phyloP scores from a whole-genome alignment of 371 early-diverging fungal genomes.

The Scutellospora calospora region DNA sequence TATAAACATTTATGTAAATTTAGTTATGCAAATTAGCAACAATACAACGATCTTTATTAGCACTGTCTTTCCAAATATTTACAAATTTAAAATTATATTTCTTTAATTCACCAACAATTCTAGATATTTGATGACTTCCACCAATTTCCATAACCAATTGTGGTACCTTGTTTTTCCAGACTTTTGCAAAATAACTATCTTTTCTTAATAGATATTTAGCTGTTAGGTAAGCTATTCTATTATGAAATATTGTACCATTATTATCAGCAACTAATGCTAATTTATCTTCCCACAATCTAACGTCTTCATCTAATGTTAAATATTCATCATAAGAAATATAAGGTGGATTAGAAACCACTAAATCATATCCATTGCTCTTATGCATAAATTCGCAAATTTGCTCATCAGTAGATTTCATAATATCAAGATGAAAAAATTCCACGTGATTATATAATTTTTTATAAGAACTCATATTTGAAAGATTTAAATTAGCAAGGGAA shows the following conservation, averaged over 20 bases:
- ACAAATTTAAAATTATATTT: conserved; percentile 60
- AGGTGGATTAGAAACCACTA: conserved; percentile 92
- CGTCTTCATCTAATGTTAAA: conserved; percentile 67
- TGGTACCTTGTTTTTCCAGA: conserved; percentile 55
- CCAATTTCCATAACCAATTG: conserved; percentile 85
- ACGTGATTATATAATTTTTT: conserved; percentile 46
- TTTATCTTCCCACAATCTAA: conserved; percentile 89
- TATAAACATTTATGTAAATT: too few species aligned
- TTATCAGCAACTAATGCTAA: conserved; percentile 81
- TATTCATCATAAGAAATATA: conserved; percentile 85
- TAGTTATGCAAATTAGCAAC: background rate
- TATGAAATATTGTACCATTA: conserved; percentile 72
- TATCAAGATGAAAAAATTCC: conserved; percentile 58
- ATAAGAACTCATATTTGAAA: conserved; percentile 22
- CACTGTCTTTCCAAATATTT: conserved; percentile 37
- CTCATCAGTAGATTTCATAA: conserved; percentile 45
- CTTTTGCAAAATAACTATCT: background rate
- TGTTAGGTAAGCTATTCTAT: conserved; percentile 60
- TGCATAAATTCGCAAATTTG: background rate
- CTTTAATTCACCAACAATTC: conserved; percentile 55
- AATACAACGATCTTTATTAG: conserved; percentile 33
- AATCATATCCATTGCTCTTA: conserved; percentile 55
- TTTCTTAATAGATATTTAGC: conserved; percentile 45
- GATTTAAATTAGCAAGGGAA: conserved; percentile 60
- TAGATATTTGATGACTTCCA: conserved; percentile 69